Percentiles rank a stretch among this genome's conserved stretches.
Conservation (phyloP, 2,329 filamentous ascomycete genomes). For the Metarhizium anisopliae region DNA sequence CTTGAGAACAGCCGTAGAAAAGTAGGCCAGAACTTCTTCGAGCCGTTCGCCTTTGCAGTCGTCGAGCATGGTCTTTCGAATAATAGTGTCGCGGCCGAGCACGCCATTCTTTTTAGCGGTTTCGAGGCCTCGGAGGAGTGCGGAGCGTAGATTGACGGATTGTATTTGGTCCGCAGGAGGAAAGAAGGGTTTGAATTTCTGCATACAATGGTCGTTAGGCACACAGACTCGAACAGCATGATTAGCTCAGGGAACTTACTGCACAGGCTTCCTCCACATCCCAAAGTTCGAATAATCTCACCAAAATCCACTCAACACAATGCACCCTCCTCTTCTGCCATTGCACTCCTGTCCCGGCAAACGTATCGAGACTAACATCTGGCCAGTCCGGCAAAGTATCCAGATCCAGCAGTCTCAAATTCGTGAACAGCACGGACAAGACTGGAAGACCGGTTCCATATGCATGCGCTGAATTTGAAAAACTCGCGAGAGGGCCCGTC, state of each 20-base stretch:
- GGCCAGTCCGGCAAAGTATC: constrained; percentile 75
- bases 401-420: constrained; percentile 74
- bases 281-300: constrained; percentile 76
- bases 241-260: constrained; percentile 34
- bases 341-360: constrained; percentile 56
- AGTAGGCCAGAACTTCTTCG: constrained; percentile 74
- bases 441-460: constrained; percentile 9
- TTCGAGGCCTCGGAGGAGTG: constrained; percentile 71
- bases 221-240: background rate
- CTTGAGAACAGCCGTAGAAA: constrained; percentile 76
- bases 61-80: constrained; percentile 93
- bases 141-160: constrained; percentile 80
- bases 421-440: constrained; percentile 58
- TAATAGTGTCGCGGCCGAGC: constrained; percentile 67
- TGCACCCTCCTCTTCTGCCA: constrained; percentile 78
- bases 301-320: constrained; percentile 84
- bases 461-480: background rate
- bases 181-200: constrained; percentile 88
- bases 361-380: constrained; percentile 58
- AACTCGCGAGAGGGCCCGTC: background rate
- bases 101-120: constrained; percentile 81
- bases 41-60: constrained; percentile 90
- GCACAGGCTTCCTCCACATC: constrained; percentile 66
- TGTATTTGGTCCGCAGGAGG: constrained; percentile 84
- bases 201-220: constrained; percentile 6